Evolutionary conservation across 169 alveolate genomes (phyloP).

Genomic region (Plasmodium coatneyi): DNA sequence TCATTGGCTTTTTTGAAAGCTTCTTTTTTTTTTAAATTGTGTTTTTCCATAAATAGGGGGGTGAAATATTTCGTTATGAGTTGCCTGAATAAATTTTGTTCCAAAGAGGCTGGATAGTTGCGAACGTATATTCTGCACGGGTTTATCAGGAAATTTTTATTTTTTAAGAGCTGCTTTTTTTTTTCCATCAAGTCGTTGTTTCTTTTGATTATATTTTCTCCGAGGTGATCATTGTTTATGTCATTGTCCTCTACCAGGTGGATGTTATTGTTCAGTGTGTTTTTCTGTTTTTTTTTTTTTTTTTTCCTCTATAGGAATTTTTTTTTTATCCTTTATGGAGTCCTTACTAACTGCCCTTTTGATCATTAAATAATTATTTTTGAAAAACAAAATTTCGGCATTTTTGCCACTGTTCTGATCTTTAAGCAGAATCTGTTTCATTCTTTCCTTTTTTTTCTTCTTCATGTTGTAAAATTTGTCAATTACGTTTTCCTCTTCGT

Average conservation of each 20-base stretch:
- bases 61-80: slow-evolving; percentile 62
- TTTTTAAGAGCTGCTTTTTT: slow-evolving; percentile 64
- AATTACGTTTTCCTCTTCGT: slow-evolving; percentile 32
- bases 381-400: slow-evolving; percentile 56
- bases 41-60: slow-evolving; percentile 66
- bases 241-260: slow-evolving; percentile 61
- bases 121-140: slow-evolving; percentile 74
- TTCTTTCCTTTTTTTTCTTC: slow-evolving; percentile 63
- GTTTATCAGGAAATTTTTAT: slow-evolving; percentile 68
- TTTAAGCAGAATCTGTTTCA: slow-evolving; percentile 46
- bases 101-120: slow-evolving; percentile 55
- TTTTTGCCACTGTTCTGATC: slow-evolving; percentile 3
- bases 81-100: slow-evolving; percentile 49
- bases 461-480: slow-evolving; percentile 25
- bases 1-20: slow-evolving; percentile 49
- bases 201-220: slow-evolving; percentile 33
- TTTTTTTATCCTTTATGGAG: slow-evolving; percentile 40
- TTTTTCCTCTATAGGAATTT: neutral
- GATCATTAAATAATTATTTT: slow-evolving; percentile 68
- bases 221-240: slow-evolving; percentile 51
- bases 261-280: slow-evolving; percentile 44
- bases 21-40: slow-evolving; percentile 66
- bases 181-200: slow-evolving; percentile 48
- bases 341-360: slow-evolving; percentile 74
- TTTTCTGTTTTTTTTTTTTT: slow-evolving; percentile 31